A percentile compares a stretch with the other conserved stretches of the same genome.
Evolutionary conservation across 2,329 filamentous ascomycete genomes (phyloP).

Genomic region (Aspergillus ochraceoroseus): DNA sequence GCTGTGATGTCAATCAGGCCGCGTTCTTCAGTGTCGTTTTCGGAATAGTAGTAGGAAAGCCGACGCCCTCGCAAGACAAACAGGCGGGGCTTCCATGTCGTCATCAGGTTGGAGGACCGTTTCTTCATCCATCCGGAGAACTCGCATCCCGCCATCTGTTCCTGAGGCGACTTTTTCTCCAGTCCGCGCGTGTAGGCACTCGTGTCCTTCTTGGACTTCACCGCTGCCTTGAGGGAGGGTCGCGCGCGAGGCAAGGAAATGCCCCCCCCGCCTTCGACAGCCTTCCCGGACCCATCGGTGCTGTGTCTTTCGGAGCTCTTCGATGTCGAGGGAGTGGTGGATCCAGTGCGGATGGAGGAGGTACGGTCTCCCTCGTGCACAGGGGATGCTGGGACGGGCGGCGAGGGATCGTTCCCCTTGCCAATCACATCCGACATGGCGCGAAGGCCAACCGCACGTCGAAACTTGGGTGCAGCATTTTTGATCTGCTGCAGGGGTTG

Average conservation of each 20-base stretch:
- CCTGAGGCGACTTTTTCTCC: conserved; percentile 70
- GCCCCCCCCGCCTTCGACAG: conserved; percentile 47
- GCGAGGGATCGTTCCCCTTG: conserved; percentile 47
- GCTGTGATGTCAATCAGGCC: conserved; percentile 97
- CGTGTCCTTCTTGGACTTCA: conserved; percentile 85
- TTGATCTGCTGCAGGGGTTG: conserved; percentile 47
- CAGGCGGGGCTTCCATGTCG: conserved; percentile 94
- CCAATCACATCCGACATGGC: conserved; percentile 73
- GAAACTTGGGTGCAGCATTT: conserved; percentile 57
- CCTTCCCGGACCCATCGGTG: conserved; percentile 54
- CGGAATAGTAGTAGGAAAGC: conserved; percentile 92
- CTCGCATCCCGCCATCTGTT: conserved; percentile 81
- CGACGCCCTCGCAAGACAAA: conserved; percentile 90
- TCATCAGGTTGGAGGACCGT: conserved; percentile 92
- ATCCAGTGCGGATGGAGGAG: conserved; percentile 71
- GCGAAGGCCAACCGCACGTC: conserved; percentile 64
- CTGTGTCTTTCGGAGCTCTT: conserved; percentile 77
- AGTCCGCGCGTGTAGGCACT: conserved; percentile 88
- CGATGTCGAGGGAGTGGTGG: conserved; percentile 60
- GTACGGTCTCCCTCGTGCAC: conserved; percentile 52
- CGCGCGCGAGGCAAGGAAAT: conserved; percentile 51
- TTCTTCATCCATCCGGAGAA: conserved; percentile 99
- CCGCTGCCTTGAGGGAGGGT: conserved; percentile 42
- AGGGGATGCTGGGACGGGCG: conserved; percentile 41
- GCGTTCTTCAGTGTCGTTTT: conserved; percentile 86